Conservation (phyloP, 441 rosid genomes). For the Melastoma candidum region DNA sequence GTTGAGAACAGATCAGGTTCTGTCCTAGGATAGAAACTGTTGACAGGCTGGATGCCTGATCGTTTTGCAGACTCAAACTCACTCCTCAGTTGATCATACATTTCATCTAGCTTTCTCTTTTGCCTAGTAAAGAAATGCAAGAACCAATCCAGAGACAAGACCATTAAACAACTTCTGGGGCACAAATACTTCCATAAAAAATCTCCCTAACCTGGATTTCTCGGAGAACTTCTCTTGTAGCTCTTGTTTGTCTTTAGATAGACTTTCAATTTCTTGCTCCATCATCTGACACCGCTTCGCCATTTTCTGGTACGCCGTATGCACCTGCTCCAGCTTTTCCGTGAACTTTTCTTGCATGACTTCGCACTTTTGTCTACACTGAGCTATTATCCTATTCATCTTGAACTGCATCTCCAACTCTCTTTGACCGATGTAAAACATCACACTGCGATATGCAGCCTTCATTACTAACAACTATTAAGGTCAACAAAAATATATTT, state of each 20-base stretch:
- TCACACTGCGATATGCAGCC: constrained; percentile 83
- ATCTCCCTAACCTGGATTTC: constrained; percentile 56
- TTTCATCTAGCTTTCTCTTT: constrained; percentile 94
- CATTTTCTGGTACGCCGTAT: constrained; percentile 82
- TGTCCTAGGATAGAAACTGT: constrained; percentile 55
- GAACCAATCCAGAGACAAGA: constrained; percentile 1
- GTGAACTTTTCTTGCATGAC: constrained; percentile 78
- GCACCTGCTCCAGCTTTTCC: constrained; percentile 85
- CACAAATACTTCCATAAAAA: not conserved
- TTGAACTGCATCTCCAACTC: constrained; percentile 93
- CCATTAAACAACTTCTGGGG: not conserved
- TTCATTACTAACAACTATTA: constrained; percentile 63
- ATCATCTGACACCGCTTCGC: constrained; percentile 79
- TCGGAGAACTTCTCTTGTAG: constrained; percentile 90
- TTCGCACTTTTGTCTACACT: constrained; percentile 85
- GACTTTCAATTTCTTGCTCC: constrained; percentile 79
- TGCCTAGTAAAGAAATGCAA: constrained; percentile 34
- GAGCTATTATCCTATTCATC: constrained; percentile 74
- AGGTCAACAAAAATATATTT: constrained; percentile 20
- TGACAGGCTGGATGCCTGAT: constrained; percentile 69
- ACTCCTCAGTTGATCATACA: constrained; percentile 83
- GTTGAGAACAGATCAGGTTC: constrained; percentile 68
- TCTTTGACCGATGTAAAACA: constrained; percentile 80
- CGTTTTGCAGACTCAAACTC: constrained; percentile 74
- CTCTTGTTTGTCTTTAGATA: constrained; percentile 86